Percentiles rank a stretch among this genome's conserved stretches.
These are phyloP conservation scores for Panicum hallii DNA, from an alignment of 202 grass and related monocot species.

Conservation along the genomic window DNA sequence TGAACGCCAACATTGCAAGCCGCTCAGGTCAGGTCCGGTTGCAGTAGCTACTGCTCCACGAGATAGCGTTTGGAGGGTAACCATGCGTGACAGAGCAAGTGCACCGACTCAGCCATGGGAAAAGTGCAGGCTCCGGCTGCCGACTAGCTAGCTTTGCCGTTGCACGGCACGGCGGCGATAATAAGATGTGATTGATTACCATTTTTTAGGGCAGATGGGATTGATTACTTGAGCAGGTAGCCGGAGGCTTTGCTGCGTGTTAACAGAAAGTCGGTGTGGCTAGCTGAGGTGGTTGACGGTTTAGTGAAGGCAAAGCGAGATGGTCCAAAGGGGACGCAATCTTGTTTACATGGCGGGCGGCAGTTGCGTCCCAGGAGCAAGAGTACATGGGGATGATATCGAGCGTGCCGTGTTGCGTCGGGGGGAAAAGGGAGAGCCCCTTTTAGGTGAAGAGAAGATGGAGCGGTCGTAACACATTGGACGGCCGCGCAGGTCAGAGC, in stretches of 20 bases:
- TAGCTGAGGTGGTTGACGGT: background rate
- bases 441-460: constrained; percentile 42
- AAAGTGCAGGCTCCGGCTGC: background rate
- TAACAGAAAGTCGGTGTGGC: background rate
- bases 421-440: background rate
- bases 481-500: background rate
- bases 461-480: constrained; percentile 28
- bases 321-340: background rate
- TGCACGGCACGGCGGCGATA: background rate
- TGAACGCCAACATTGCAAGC: background rate
- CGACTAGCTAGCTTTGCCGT: background rate
- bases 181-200: background rate
- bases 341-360: background rate
- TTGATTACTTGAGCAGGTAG: background rate
- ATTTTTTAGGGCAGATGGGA: background rate
- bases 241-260: background rate
- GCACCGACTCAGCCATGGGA: background rate
- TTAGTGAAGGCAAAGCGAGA: constrained; percentile 13
- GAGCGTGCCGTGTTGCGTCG: background rate
- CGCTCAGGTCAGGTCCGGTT: background rate
- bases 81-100: too few relatives aligned
- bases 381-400: background rate
- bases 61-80: too few relatives aligned
- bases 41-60: too few relatives aligned
- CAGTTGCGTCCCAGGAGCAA: background rate